Percentiles rank a stretch among this genome's conserved stretches.
phyloP scores from a whole-genome alignment of 1,139 yeast genomes.

The Scheffersomyces titani region DNA sequence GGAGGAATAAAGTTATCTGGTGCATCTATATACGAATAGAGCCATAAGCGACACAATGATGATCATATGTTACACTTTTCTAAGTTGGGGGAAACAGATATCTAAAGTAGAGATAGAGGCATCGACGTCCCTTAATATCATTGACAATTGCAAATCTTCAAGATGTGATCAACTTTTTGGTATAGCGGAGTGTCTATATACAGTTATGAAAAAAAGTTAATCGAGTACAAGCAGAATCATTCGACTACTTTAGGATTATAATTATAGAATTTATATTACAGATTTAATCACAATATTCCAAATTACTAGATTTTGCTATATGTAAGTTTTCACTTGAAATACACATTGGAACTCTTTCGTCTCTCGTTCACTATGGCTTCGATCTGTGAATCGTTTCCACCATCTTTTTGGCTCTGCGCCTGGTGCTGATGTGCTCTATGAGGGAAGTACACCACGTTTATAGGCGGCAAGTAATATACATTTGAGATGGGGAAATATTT shows the following conservation, averaged over 20 bases:
- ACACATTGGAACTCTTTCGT: conserved; percentile 17
- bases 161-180: not conserved
- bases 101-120: not conserved
- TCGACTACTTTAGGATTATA: not conserved
- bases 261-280: not conserved
- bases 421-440: conserved; percentile 55
- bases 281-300: not conserved
- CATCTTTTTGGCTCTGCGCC: conserved; percentile 4
- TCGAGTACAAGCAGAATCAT: not conserved
- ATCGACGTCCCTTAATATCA: too few relatives aligned
- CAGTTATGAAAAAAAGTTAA: not conserved
- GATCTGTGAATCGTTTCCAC: conserved; percentile 4
- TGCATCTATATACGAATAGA: not conserved
- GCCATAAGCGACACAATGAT: not conserved
- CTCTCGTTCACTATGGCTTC: conserved; percentile 11
- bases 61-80: not conserved
- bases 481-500: conserved; percentile 59
- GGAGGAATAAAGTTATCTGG: not conserved
- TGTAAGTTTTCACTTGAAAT: conserved; percentile 10
- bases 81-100: not conserved
- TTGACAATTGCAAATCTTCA: not conserved
- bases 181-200: too few relatives aligned
- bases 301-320: not conserved
- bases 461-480: conserved; percentile 60
- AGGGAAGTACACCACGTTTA: conserved; percentile 60